Evolutionary conservation across 192 early-diverging fungal genomes (phyloP), one percentile per base, ranked within the genome.

Genomic region (Coemansia furcata): DNA sequence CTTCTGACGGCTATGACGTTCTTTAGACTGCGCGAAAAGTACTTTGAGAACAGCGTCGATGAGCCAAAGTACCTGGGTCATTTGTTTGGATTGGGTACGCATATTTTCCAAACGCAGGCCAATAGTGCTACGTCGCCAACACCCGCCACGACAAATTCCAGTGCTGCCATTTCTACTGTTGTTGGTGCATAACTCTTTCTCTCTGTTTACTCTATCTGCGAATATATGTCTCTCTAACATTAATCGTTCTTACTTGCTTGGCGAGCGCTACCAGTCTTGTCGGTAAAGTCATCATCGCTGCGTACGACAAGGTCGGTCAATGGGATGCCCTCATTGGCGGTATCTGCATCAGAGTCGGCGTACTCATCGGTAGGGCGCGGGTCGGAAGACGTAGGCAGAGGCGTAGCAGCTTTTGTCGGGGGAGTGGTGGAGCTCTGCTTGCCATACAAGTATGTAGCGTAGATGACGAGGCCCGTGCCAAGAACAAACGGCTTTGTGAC

Each of bases 11-110:
- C 89, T n/a, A 91, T 93, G 64, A 94, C 95, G n/a, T 99, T 98
- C 72, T 99, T 99, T 82, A 94, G 95, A 73, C 94, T 99, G 93
- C 88, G 95, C 42, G 90, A 96, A 84, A 91, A 91, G 65, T 97
- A 92, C 77, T 98, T 99, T 86, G 95, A 98, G 72, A 93, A 96
- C 79, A 84, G 84, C 29, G 94, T 99, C 64, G 97, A 98, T 73
- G 97, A 99, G 72, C 79, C 86, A 29, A 95, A 95, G 78, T 98
- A 93, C 66, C 84, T 95, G 86, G 81, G 81, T 17, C 73, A 78
- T 38, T 40, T 83, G 62, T 83, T 78, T 73, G 81, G 81, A 6
- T 55, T 83, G 3, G 74, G 77, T 26, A 62, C 76, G n/a, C 71
- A 79, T 11, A 52, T 72, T 19, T 81, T 70, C 57, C 61, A 73